phyloP scores from a whole-genome alignment of 768 basidiomycete species.

The Suillus subalutaceus region DNA sequence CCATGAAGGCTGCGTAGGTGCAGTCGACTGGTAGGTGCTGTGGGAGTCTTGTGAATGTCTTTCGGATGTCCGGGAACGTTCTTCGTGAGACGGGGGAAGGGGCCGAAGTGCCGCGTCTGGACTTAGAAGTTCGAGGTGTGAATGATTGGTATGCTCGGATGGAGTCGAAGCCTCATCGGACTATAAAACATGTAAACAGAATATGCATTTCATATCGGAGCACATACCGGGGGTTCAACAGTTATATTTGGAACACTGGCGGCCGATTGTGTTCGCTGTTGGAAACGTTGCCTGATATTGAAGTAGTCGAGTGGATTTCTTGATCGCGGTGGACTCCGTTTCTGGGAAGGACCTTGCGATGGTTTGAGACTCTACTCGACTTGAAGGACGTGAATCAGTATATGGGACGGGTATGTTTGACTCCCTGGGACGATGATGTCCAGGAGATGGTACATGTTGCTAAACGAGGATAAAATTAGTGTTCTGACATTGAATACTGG shows the following conservation, averaged over 20 bases:
- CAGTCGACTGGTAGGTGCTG: conserved; percentile 17
- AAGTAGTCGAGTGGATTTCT: conserved; percentile 27
- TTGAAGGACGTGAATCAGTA: conserved; percentile 21
- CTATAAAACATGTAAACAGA: conserved; percentile 25
- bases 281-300: conserved; percentile 27
- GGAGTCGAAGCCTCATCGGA: conserved; percentile 41
- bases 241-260: conserved; percentile 44
- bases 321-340: conserved; percentile 15
- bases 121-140: conserved; percentile 46
- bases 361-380: conserved; percentile 14
- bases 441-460: conserved; percentile 5
- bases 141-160: conserved; percentile 32
- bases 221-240: conserved; percentile 49
- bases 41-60: neutral
- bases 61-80: conserved; percentile 1
- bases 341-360: conserved; percentile 11
- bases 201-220: neutral
- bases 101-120: conserved; percentile 39
- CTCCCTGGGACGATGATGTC: conserved; percentile 36
- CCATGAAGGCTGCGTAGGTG: conserved; percentile 15
- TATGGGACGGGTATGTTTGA: conserved; percentile 29
- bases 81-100: conserved; percentile 19
- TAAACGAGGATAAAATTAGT: conserved; percentile 12
- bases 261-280: conserved; percentile 35
- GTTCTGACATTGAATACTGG: conserved; percentile 14